Conservation (phyloP, 2,329 filamentous ascomycete genomes). For the Colletotrichum plurivorum region DNA sequence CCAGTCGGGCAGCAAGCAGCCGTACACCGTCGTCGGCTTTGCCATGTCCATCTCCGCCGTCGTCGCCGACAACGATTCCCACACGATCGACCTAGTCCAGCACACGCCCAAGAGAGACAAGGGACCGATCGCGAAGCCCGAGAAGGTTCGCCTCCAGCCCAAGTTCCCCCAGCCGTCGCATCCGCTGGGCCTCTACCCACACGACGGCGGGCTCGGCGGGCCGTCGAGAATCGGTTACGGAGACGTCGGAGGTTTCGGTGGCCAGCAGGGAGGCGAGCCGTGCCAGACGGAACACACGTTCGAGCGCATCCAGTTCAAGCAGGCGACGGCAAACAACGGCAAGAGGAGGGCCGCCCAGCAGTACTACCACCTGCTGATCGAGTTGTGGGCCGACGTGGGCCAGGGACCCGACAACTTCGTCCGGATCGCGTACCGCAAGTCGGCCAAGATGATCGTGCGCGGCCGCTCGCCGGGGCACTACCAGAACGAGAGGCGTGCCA, state of each 20-base stretch:
- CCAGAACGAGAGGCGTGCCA: slow-evolving; percentile 77
- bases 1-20: slow-evolving; percentile 63
- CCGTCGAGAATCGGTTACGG: slow-evolving; percentile 50
- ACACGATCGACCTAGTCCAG: slow-evolving; percentile 87
- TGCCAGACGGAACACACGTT: slow-evolving; percentile 74
- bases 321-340: slow-evolving; percentile 93
- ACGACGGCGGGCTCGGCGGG: slow-evolving; percentile 52
- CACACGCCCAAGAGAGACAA: slow-evolving; percentile 95
- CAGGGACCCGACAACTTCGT: slow-evolving; percentile 70
- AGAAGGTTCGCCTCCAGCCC: slow-evolving; percentile 77
- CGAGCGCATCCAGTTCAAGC: slow-evolving; percentile 95
- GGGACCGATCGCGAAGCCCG: slow-evolving; percentile 82
- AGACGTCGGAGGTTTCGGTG: slow-evolving; percentile 52
- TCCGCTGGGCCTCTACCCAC: slow-evolving; percentile 60
- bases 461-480: slow-evolving; percentile 87
- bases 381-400: slow-evolving; percentile 81
- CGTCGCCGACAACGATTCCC: slow-evolving; percentile 81
- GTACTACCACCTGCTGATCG: slow-evolving; percentile 91
- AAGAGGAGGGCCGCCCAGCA: slow-evolving; percentile 92
- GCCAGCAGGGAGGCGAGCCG: slow-evolving; percentile 50
- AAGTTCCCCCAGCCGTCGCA: slow-evolving; percentile 70
- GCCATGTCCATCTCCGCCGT: slow-evolving; percentile 89
- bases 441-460: slow-evolving; percentile 88
- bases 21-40: slow-evolving; percentile 79
- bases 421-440: slow-evolving; percentile 80